Evolutionary conservation across 441 rosid species (phyloP), one percentile per base, ranked within the genome.

Genomic region (Omphalea diandra): DNA sequence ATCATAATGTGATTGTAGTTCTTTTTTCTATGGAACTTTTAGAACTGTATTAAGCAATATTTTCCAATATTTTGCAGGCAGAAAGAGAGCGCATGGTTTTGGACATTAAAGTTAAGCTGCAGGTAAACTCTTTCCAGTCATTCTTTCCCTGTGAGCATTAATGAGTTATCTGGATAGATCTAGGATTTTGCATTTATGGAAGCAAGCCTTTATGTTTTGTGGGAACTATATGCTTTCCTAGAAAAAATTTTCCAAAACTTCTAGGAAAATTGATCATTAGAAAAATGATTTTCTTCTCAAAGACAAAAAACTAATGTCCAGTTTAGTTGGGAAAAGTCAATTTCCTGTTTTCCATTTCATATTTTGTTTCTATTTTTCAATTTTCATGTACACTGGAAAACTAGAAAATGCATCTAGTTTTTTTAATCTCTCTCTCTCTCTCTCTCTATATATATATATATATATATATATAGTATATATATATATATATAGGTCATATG

Each of bases 21-120:
- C 32, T 64, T 50, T 46, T n/a, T n/a, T n/a, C n/a, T 29, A 40
- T 64, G 75, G 71, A 64, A 63, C 33, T 71, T 69, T 38, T 60
- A 54, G 50, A 52, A 69, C 36, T 56, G 10, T 70, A 33, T 61
- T 73, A 54, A 77, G 41, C 26, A 33, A 46, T 33, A 41, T 63
- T 29, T 31, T 54, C 43, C n/a, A 10, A 64, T 75, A 57, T 52
- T 74, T 77, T 74, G 62, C 83, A 93, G 99, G 97, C 97, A 55
- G 99, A 93, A 85, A 88, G 97, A 75, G 98, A 91, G 1, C 97
- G 87, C 64, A 96, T 96, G 99, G 99, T 96, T 83, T 81, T 96
- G 90, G 99, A 96, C 90, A 96, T 96, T 64, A 72, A 91, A 84
- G 99, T 93, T 79, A 96, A 96, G 80, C 89, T 96, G 82, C 99